Evolutionary conservation across 1,284 basidiomycete genomes (phyloP).

Genomic region (Melampsora americana): DNA sequence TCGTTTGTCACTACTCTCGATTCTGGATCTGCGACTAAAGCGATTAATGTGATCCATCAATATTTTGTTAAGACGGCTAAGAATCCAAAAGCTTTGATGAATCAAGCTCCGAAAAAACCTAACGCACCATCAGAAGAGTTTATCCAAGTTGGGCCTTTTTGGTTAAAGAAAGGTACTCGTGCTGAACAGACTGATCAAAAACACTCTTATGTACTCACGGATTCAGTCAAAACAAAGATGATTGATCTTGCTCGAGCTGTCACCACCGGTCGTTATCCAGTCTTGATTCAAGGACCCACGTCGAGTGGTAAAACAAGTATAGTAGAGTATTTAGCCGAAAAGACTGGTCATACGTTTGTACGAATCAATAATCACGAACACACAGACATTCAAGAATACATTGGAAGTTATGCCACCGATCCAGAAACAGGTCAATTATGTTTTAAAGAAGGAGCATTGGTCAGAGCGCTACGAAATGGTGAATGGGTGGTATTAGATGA

Average conservation of each 20-base stretch:
- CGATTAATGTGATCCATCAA: slow-evolving; percentile 68
- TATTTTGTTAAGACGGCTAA: slow-evolving; percentile 78
- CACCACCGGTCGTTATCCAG: slow-evolving; percentile 81
- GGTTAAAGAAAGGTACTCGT: slow-evolving; percentile 73
- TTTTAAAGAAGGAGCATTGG: slow-evolving; percentile 90
- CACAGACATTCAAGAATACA: slow-evolving; percentile 95
- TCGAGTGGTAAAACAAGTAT: slow-evolving; percentile 97
- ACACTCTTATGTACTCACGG: slow-evolving; percentile 87
- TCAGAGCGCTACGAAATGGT: slow-evolving; percentile 83
- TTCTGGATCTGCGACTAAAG: slow-evolving; percentile 66
- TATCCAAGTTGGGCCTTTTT: slow-evolving; percentile 87
- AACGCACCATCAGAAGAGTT: slow-evolving; percentile 59
- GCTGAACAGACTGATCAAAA: slow-evolving; percentile 58
- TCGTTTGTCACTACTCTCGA: slow-evolving; percentile 95
- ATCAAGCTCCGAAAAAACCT: slow-evolving; percentile 66
- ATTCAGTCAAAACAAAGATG: slow-evolving; percentile 93
- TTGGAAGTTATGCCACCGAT: slow-evolving; percentile 95
- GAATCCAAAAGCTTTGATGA: slow-evolving; percentile 72
- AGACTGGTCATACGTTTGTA: slow-evolving; percentile 92
- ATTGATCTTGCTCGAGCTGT: slow-evolving; percentile 88
- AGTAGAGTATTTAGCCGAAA: slow-evolving; percentile 87
- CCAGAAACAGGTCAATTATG: slow-evolving; percentile 83
- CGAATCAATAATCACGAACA: slow-evolving; percentile 99
- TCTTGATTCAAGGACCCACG: slow-evolving; percentile 96
- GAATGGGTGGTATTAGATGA: slow-evolving; percentile 99